Evolutionary conservation across 2,329 filamentous ascomycete genomes (phyloP).

Genomic region (Fusarium sp.): DNA sequence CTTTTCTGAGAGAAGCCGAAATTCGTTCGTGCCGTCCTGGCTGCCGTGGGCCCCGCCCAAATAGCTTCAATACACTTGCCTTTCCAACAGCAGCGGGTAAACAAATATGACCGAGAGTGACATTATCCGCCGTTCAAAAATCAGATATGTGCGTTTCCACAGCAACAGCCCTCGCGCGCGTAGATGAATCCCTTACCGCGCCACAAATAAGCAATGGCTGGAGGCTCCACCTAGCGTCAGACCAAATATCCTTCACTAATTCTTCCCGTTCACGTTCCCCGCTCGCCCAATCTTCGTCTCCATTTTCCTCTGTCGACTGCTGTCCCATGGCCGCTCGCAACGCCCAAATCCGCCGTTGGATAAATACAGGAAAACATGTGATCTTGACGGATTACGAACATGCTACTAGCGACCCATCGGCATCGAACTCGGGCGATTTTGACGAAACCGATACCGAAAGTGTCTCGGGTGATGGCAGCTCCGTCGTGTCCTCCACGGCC

Average conservation of each 20-base stretch:
- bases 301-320: not conserved
- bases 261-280: not conserved
- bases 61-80: no score
- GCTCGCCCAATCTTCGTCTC: not conserved
- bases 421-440: not conserved
- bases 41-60: no score
- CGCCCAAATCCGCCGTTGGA: slow-evolving; percentile 3
- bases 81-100: no score
- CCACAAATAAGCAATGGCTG: no score
- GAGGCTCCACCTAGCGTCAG: not conserved
- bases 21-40: no score
- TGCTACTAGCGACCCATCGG: not conserved
- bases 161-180: no score
- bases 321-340: not conserved
- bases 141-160: no score
- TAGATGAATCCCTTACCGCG: no score
- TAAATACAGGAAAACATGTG: slow-evolving; percentile 3
- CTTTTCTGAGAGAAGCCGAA: no score
- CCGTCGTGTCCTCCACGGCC: not conserved
- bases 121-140: no score
- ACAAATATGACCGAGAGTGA: no score
- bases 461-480: not conserved
- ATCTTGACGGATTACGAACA: slow-evolving; percentile 1
- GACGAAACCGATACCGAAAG: not conserved
- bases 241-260: not conserved